phyloP scores from a whole-genome alignment of 176 grass and related monocot species.

The Triticum turgidum region DNA sequence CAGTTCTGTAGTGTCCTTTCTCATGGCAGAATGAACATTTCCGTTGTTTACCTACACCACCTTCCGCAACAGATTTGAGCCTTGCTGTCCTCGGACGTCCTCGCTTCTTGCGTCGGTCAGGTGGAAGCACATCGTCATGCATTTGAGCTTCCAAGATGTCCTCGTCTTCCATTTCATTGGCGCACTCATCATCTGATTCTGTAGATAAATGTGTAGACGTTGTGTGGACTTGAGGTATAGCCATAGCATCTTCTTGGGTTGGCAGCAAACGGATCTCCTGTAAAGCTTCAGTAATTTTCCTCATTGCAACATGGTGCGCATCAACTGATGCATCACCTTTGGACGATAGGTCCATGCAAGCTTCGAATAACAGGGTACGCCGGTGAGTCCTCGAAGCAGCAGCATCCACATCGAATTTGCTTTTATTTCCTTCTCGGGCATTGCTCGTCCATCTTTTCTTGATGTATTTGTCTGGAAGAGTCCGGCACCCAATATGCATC shows the following conservation, averaged over 20 bases:
- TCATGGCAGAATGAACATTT: not conserved
- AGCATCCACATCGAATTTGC: not conserved
- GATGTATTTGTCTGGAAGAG: not conserved
- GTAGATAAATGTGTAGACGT: not conserved
- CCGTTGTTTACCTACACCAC: not conserved
- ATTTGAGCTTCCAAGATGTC: not conserved
- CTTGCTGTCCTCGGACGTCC: not conserved
- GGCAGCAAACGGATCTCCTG: not conserved
- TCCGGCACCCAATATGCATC: not conserved
- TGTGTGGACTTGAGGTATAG: not conserved
- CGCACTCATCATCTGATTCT: not conserved
- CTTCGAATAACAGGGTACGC: not conserved
- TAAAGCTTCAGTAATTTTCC: not conserved
- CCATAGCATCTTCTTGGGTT: too few species aligned
- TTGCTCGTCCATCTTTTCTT: not conserved
- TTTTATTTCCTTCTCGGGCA: not conserved
- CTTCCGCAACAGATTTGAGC: not conserved
- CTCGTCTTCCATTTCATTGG: not conserved
- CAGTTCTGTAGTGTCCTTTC: not conserved
- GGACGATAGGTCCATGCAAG: not conserved
- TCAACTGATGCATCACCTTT: not conserved
- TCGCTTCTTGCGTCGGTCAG: not conserved
- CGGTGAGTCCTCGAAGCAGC: not conserved
- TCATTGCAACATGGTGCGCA: not conserved
- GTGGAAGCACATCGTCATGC: not conserved